phyloP scores from a whole-genome alignment of 306 rosid species.

The Vicia sativa region DNA sequence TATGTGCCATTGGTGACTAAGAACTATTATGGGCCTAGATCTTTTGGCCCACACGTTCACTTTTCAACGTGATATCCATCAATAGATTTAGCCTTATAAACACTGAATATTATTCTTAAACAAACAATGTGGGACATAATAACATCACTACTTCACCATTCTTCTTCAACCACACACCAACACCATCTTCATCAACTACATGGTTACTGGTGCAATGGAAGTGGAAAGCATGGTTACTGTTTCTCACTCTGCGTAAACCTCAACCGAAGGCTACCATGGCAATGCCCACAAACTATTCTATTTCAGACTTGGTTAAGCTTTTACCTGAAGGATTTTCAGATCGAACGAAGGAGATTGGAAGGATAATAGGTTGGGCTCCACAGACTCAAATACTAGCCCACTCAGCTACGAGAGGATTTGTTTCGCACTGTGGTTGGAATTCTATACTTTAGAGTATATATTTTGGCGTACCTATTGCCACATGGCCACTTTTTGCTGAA shows the following conservation, averaged over 20 bases:
- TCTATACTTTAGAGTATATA: constrained; percentile 53
- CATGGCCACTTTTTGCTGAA: constrained; percentile 54
- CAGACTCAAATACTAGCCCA: constrained; percentile 49
- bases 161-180: no score
- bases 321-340: constrained; percentile 54
- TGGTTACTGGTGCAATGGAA: no score
- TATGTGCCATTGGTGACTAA: no score
- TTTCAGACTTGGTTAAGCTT: background rate
- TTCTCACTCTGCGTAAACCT: constrained; percentile 48
- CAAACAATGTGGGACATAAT: no score
- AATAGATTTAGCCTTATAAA: no score
- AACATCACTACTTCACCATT: no score
- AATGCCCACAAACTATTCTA: constrained; percentile 2
- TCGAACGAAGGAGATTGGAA: constrained; percentile 47
- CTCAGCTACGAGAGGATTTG: constrained; percentile 50
- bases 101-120: no score
- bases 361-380: constrained; percentile 60
- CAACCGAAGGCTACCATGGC: background rate
- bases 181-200: no score
- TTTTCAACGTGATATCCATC: no score
- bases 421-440: constrained; percentile 68
- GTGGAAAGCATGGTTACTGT: no score
- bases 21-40: no score
- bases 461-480: constrained; percentile 56
- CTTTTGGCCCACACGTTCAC: no score